Percentiles rank a stretch among this genome's conserved stretches.
phyloP scores from a whole-genome alignment of 768 basidiomycete genomes.

The Suillus placidus region DNA sequence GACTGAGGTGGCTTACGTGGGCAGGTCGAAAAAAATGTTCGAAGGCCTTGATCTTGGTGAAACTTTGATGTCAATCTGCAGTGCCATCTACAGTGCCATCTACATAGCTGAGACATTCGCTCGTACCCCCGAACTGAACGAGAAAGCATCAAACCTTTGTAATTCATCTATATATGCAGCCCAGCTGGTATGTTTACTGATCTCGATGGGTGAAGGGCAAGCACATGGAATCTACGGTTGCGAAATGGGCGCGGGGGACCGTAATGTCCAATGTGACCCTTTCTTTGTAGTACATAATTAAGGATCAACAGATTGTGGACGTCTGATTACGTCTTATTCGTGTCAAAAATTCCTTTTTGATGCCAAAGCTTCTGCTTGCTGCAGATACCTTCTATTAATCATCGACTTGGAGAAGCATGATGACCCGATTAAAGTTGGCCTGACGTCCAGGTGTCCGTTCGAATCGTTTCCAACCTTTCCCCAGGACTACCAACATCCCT shows the following conservation, averaged over 20 bases:
- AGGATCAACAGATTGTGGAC: background rate
- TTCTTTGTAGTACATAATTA: background rate
- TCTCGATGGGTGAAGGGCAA: background rate
- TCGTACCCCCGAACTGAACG: background rate
- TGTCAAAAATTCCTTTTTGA: background rate
- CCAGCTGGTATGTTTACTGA: background rate
- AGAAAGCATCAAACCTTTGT: background rate
- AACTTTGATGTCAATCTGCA: no score
- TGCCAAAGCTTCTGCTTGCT: background rate
- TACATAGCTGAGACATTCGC: background rate
- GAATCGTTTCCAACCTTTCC: background rate
- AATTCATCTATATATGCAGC: background rate
- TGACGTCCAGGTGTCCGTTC: background rate
- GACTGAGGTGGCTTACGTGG: background rate
- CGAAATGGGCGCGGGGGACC: background rate
- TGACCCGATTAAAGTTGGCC: slow-evolving; percentile 1
- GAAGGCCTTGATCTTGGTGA: no score
- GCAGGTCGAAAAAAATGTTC: no score
- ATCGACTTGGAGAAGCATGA: background rate
- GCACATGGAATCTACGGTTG: background rate
- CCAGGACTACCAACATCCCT: background rate
- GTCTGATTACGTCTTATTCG: background rate
- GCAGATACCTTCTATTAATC: background rate
- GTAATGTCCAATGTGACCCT: background rate
- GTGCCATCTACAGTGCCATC: background rate